phyloP scores from a whole-genome alignment of 2,329 filamentous ascomycete genomes.

The Pseudonectria foliicola region DNA sequence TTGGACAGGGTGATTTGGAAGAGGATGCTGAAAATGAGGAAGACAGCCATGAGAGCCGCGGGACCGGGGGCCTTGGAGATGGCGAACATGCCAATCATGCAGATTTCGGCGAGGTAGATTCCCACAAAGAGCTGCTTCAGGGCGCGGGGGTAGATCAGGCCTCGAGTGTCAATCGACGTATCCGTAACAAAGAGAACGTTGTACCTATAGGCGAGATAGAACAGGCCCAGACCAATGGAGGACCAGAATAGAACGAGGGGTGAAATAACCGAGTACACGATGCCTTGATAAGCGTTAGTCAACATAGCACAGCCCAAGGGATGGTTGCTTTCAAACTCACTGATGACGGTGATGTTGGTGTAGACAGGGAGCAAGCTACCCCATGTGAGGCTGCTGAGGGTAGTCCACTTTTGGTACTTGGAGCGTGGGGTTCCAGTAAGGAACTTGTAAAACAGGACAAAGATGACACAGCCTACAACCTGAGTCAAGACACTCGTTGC shows the following conservation, averaged over 20 bases:
- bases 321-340: constrained; percentile 26
- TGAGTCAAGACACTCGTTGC: constrained; percentile 68
- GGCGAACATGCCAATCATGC: constrained; percentile 74
- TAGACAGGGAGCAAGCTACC: constrained; percentile 70
- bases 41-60: constrained; percentile 65
- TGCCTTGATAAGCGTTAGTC: constrained; percentile 32
- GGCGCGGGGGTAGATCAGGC: constrained; percentile 79
- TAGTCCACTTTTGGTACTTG: constrained; percentile 68
- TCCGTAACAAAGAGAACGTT: constrained; percentile 79
- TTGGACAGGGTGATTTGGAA: constrained; percentile 67
- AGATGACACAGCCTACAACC: constrained; percentile 57
- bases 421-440: constrained; percentile 72
- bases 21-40: constrained; percentile 67
- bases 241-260: constrained; percentile 78
- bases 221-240: constrained; percentile 65
- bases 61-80: constrained; percentile 62
- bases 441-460: constrained; percentile 60
- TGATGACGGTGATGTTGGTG: constrained; percentile 67
- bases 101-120: constrained; percentile 72
- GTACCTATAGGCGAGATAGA: constrained; percentile 83
- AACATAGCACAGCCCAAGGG: background rate
- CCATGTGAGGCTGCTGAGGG: constrained; percentile 64
- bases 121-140: constrained; percentile 80
- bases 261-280: constrained; percentile 78
- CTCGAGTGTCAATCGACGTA: constrained; percentile 76